Evolutionary conservation across 164 flowering plant species (phyloP), one percentile per base, ranked within the genome.

Genomic region (Vitis amurensis): DNA sequence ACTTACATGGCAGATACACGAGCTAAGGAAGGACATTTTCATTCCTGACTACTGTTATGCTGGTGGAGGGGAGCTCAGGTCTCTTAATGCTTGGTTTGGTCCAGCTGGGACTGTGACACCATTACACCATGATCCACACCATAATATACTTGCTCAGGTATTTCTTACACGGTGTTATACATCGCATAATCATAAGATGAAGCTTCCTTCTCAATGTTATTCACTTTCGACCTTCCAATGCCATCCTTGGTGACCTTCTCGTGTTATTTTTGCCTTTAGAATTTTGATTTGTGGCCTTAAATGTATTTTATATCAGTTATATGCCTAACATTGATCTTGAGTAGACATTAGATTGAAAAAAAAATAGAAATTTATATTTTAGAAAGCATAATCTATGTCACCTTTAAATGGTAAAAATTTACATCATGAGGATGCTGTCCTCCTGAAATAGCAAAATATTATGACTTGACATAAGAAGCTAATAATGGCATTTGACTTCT

Each of bases 81-180:
- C 99, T 55, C 76, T 95, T 44, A 93, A 95, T 85, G 94, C 98
- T 71, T 95, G 99, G 98, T 91, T 93, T 78, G 99, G 99, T 75
- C 99, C 99, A 67, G 82, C 95, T 71, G 95, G 97, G 57, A 93
- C 99, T 0, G 95, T 95, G 50, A 93, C 99, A 52, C 99, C 99
- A 27, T 80, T 95, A 84, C 99, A 95, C 82, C 97, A 95, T 80
- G 99, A 95, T 79, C 99, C 99, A 23, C 97, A 95, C 80, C 99
- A 95, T 77, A 95, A 91, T 80, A 87, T 95, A 73, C 88, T 93
- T 74, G 97, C 97, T 76, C 99, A 95, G 98, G 99, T 94, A 78
- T 61, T 64, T 62, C 53, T 66, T 9, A 51, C 19, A 8, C 49
- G 4, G 51, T 59, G 50, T 44, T n/a, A 59, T 14, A 37, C 27